These are phyloP conservation scores for Mrakia gelida DNA, from an alignment of 768 basidiomycete species.

Conservation along the genomic window DNA sequence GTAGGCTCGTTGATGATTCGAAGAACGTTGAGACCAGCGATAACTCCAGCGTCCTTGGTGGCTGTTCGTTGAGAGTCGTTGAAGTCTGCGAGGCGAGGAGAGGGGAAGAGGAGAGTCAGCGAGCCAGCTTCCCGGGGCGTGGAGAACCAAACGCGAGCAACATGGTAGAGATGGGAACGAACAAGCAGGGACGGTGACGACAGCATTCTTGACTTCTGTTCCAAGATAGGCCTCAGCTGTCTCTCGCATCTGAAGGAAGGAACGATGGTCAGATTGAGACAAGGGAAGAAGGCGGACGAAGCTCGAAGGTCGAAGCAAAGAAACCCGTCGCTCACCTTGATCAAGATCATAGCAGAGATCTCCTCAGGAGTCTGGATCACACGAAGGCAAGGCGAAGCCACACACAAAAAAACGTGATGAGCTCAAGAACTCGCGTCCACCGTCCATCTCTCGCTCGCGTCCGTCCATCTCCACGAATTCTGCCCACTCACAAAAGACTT, in stretches of 20 bases:
- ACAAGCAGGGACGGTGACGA: conserved; percentile 67
- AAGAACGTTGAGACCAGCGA: conserved; percentile 23
- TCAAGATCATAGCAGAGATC: conserved; percentile 61
- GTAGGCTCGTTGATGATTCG: conserved; percentile 23
- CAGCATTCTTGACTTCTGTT: conserved; percentile 45
- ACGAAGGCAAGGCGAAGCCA: too few relatives aligned
- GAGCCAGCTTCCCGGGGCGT: neutral
- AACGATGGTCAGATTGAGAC: too few relatives aligned
- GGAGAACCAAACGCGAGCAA: too few relatives aligned
- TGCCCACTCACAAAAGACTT: conserved; percentile 39
- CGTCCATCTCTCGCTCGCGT: too few relatives aligned
- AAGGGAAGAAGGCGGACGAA: too few relatives aligned
- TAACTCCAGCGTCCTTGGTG: conserved; percentile 56
- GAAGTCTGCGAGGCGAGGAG: conserved; percentile 55
- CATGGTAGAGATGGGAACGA: conserved; percentile 32
- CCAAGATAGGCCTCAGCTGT: conserved; percentile 29
- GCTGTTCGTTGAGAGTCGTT: conserved; percentile 98
- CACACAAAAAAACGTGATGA: neutral
- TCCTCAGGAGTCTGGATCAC: conserved; percentile 55
- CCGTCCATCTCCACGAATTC: too few relatives aligned
- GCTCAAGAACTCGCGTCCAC: too few relatives aligned
- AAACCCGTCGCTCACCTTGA: conserved; percentile 33
- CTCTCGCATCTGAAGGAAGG: conserved; percentile 20
- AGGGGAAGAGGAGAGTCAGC: conserved; percentile 4
- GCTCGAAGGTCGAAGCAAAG: too few relatives aligned